These are phyloP conservation scores for Boeremia exigua DNA, from an alignment of 2,329 filamentous ascomycete species.

Conservation along the genomic window DNA sequence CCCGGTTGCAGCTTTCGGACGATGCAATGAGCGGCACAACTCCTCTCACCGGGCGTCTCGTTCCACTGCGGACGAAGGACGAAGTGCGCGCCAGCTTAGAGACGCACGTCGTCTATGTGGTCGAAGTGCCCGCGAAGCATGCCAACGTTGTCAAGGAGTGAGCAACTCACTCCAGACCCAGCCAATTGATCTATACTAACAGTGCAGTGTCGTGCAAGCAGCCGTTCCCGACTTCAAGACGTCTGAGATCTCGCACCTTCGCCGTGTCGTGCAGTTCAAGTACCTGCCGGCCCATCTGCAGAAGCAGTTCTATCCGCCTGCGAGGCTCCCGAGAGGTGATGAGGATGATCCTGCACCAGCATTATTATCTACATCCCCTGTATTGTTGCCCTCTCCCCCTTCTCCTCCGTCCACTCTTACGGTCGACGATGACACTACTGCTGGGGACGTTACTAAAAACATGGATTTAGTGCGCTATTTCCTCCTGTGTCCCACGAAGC, in stretches of 20 bases:
- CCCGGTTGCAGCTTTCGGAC: slow-evolving; percentile 15
- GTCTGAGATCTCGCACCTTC: slow-evolving; percentile 64
- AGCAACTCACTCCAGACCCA: slow-evolving; percentile 42
- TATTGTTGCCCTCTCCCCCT: slow-evolving; percentile 16
- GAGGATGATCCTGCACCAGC: slow-evolving; percentile 38
- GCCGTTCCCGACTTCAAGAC: slow-evolving; percentile 52
- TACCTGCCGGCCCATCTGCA: slow-evolving; percentile 70
- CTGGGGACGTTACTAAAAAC: slow-evolving; percentile 34
- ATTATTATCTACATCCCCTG: slow-evolving; percentile 37
- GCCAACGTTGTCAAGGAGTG: slow-evolving; percentile 77
- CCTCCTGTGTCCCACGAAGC: slow-evolving; percentile 57
- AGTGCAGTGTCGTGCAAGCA: slow-evolving; percentile 54
- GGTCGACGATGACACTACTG: slow-evolving; percentile 18
- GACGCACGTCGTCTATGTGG: slow-evolving; percentile 71
- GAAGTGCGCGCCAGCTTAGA: slow-evolving; percentile 57
- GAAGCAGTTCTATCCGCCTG: slow-evolving; percentile 41
- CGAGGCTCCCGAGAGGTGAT: slow-evolving; percentile 44
- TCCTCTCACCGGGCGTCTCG: slow-evolving; percentile 33
- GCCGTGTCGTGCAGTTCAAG: slow-evolving; percentile 74
- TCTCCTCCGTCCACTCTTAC: slow-evolving; percentile 14
- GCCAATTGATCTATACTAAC: slow-evolving; percentile 25
- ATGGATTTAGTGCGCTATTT: slow-evolving; percentile 54
- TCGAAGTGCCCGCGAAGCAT: slow-evolving; percentile 72
- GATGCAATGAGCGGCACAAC: slow-evolving; percentile 34
- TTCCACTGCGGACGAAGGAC: slow-evolving; percentile 56